These are phyloP conservation scores for Aureobasidium namibiae DNA, from an alignment of 2,329 filamentous ascomycete genomes.

Conservation along the genomic window DNA sequence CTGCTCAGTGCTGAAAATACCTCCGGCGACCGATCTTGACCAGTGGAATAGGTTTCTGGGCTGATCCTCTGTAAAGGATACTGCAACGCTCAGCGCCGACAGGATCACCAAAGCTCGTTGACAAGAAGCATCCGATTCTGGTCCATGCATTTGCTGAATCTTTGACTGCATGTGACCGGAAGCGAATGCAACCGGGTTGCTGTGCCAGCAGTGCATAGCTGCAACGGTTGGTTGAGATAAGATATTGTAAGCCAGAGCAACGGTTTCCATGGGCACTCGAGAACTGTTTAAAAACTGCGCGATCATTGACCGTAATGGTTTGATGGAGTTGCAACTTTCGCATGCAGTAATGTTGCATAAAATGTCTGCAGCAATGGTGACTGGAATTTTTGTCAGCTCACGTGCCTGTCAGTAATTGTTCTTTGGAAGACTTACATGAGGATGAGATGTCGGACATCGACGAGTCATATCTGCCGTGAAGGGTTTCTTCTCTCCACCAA, in stretches of 20 bases:
- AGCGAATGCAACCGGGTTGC: background rate
- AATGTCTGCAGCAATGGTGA: background rate
- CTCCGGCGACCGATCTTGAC: constrained; percentile 19
- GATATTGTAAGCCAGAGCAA: constrained; percentile 25
- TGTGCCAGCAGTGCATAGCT: constrained; percentile 10
- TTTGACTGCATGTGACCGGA: background rate
- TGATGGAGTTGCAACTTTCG: background rate
- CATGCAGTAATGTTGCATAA: constrained; percentile 9
- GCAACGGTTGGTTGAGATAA: constrained; percentile 17
- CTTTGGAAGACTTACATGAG: background rate
- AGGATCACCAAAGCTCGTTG: constrained; percentile 20
- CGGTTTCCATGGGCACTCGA: constrained; percentile 21
- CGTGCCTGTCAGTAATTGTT: background rate
- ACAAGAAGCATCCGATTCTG: constrained; percentile 10
- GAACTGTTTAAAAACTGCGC: constrained; percentile 20
- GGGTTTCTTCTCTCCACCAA: constrained; percentile 17
- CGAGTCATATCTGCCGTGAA: constrained; percentile 17
- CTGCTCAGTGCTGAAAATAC: constrained; percentile 15
- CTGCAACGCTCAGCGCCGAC: constrained; percentile 21
- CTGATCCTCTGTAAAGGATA: constrained; percentile 22
- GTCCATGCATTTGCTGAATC: constrained; percentile 12
- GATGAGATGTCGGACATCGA: constrained; percentile 8
- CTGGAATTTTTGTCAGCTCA: background rate
- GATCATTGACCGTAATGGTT: constrained; percentile 14
- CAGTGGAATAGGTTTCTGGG: constrained; percentile 18